Percentiles rank a stretch among this genome's conserved stretches.
Conservation (phyloP, 2,329 filamentous ascomycete genomes). For the Cordyceps cateniannulata region DNA sequence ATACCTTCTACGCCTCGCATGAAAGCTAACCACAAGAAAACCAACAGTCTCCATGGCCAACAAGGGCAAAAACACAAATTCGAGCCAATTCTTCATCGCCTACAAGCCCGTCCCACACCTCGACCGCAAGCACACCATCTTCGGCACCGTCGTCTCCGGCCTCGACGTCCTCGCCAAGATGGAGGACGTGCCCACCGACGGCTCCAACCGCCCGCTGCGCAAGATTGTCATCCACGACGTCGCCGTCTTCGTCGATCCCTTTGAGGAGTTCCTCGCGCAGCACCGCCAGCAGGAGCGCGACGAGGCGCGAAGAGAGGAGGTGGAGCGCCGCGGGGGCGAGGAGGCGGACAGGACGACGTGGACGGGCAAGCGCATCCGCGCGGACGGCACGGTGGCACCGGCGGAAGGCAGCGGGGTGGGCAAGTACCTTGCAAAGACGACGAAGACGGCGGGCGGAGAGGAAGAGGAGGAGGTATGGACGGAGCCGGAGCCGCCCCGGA, state of each 20-base stretch:
- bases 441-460: constrained; percentile 18
- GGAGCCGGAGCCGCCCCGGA: constrained; percentile 66
- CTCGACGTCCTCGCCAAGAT: constrained; percentile 65
- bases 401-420: constrained; percentile 49
- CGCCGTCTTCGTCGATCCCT: constrained; percentile 86
- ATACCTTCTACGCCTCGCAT: neutral
- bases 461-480: constrained; percentile 32
- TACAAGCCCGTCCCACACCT: constrained; percentile 82
- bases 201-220: constrained; percentile 66
- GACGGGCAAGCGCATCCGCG: constrained; percentile 86
- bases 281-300: constrained; percentile 56
- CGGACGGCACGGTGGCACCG: constrained; percentile 52
- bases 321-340: constrained; percentile 59
- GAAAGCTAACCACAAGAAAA: neutral
- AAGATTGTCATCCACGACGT: constrained; percentile 79
- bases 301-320: constrained; percentile 53
- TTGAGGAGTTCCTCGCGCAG: constrained; percentile 83
- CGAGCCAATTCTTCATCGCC: constrained; percentile 88
- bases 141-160: constrained; percentile 77
- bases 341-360: constrained; percentile 90
- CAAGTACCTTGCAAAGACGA: constrained; percentile 70
- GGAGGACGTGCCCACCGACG: constrained; percentile 70
- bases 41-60: constrained; percentile 75
- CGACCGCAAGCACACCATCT: constrained; percentile 95
- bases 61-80: constrained; percentile 97